Percentiles rank a stretch among this genome's conserved stretches.
phyloP scores from a whole-genome alignment of 2,329 filamentous ascomycete species.

The Cladorrhinum sp. region DNA sequence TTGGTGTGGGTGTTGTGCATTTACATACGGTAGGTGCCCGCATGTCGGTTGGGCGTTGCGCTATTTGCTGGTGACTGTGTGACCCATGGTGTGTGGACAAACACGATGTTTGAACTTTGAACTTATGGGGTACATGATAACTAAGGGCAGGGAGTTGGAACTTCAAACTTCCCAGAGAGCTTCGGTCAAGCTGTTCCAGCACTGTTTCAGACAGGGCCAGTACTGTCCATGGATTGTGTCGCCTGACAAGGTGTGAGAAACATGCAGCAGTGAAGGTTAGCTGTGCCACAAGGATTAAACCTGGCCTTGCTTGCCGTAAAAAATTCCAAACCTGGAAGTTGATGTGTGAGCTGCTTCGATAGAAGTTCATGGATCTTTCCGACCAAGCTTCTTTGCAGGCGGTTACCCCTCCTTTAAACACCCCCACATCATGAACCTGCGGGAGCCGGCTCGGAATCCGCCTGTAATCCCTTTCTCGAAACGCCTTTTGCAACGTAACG shows the following conservation, averaged over 20 bases:
- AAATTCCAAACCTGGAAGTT: neutral
- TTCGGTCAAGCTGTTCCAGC: neutral
- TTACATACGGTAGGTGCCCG: too few relatives aligned
- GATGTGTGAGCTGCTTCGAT: neutral
- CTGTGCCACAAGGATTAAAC: too few relatives aligned
- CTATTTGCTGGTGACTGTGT: too few relatives aligned
- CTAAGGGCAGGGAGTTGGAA: too few relatives aligned
- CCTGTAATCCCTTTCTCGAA: neutral
- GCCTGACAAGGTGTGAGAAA: neutral
- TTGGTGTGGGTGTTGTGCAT: too few relatives aligned
- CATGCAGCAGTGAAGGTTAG: neutral
- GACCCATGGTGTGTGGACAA: too few relatives aligned
- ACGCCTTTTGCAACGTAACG: constrained; percentile 7
- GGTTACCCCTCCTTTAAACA: neutral
- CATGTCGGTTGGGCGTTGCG: too few relatives aligned
- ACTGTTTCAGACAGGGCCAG: neutral
- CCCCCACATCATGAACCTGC: neutral
- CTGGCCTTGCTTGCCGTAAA: neutral
- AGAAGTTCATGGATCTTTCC: too few relatives aligned
- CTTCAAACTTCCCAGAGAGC: neutral
- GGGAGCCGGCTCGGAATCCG: neutral
- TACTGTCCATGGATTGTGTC: too few relatives aligned
- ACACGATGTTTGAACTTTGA: too few relatives aligned
- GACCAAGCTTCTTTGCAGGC: neutral
- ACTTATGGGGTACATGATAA: too few relatives aligned